These are phyloP conservation scores for Pestalotiopsis sp. DNA, from an alignment of 2,329 filamentous ascomycete genomes.

Conservation along the genomic window DNA sequence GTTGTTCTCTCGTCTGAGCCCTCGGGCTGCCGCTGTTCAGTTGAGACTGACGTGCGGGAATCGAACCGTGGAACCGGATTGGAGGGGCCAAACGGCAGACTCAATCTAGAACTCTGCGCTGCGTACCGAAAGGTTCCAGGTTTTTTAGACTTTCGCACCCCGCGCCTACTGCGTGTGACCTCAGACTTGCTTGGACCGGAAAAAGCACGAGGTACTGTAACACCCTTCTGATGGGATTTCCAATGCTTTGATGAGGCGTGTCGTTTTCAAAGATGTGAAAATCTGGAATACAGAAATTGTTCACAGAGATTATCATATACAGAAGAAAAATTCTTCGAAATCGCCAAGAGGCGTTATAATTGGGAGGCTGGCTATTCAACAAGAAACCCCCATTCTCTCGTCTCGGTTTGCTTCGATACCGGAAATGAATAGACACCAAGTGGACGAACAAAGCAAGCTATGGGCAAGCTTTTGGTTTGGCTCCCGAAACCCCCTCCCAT, in stretches of 20 bases:
- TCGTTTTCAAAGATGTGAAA: too few relatives aligned
- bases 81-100: not conserved
- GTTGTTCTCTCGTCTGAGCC: not conserved
- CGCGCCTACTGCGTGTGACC: conserved; percentile 19
- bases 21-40: too few relatives aligned
- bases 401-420: not conserved
- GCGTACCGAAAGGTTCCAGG: conserved; percentile 5
- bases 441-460: conserved; percentile 16
- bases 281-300: too few relatives aligned
- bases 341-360: not conserved
- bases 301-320: too few relatives aligned
- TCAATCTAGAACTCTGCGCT: not conserved
- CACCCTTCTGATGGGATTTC: not conserved
- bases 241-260: not conserved
- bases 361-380: conserved; percentile 7
- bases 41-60: not conserved
- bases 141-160: conserved; percentile 12
- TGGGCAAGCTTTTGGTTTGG: conserved; percentile 6
- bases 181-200: conserved; percentile 13
- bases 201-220: conserved; percentile 15
- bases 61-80: conserved; percentile 2
- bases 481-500: not conserved
- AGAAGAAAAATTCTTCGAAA: not conserved
- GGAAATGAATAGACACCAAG: conserved; percentile 16
- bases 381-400: not conserved